Base-by-base conservation (phyloP, 805 yeast species). In the Spathaspora hagerdaliae region DNA sequence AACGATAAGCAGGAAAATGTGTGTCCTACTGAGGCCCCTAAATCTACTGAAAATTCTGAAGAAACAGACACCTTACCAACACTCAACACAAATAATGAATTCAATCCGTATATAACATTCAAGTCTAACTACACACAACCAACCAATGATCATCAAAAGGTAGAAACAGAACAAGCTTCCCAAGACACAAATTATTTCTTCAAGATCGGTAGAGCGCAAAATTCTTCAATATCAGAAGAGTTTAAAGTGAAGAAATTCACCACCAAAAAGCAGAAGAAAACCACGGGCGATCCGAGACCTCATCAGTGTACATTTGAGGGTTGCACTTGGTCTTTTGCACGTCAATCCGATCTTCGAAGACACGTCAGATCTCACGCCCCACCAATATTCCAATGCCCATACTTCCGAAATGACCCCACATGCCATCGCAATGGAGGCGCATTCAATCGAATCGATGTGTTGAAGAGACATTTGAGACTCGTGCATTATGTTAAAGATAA, bases 351-450 rank as follows among this genome's bases (percentile, higher is more conserved):
- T 59, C 75, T 83, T 54, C 73, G 85, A 37, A 72, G 92, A 43
- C 92, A 85, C 56, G 51, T 75, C 14, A 75, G 83, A 50, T 81
- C 87, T 3, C 92, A 85, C 57, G 72, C 74, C 37, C 73, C 77
- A 41, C 91, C 91, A 2, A 74, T 73, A 47, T 80, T 80, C 55
- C 83, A 78, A 51, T 85, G 92, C 58, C 92, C 92, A 2, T 85
- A 74, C 63, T 84, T 87, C 86, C 72, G 73, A 44, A 69, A 74
- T 26, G 86, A 82, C 52, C 81, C 83, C 4, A 77, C 85, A 6
- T 85, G 91, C 59, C 94, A 85, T 60, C 72, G 85, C 45, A 84
- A 83, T 51, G 87, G 85, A 15, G 91, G 92, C 12, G 78, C 87
- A 0, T 86, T 86, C 64, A 81, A 80, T 54, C 70, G 94, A 38